Evolutionary conservation across 1,284 basidiomycete species (phyloP).

Genomic region (Cryptococcus jaspeensis): DNA sequence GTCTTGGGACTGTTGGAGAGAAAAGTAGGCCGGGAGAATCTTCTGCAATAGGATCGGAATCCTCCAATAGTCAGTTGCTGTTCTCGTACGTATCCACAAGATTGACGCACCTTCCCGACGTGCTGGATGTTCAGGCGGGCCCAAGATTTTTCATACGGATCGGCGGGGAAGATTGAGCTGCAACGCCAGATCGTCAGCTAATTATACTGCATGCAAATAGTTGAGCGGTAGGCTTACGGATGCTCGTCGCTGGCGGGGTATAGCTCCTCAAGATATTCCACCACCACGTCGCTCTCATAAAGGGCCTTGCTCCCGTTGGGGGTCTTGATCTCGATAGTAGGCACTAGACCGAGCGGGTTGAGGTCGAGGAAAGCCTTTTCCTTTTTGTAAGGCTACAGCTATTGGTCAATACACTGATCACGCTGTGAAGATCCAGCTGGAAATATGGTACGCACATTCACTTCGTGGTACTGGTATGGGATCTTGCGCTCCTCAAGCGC

Average conservation of each 20-base stretch:
- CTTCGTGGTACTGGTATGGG: constrained; percentile 23
- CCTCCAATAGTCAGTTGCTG: too few species aligned
- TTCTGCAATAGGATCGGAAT: constrained; percentile 20
- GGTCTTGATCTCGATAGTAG: constrained; percentile 17
- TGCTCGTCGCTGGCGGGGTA: constrained; percentile 20
- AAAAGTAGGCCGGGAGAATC: constrained; percentile 27
- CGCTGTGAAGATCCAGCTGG: background rate
- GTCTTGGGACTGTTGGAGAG: constrained; percentile 22
- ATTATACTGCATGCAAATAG: background rate
- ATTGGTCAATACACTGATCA: background rate
- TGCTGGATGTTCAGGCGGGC: constrained; percentile 25
- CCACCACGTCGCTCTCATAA: constrained; percentile 23
- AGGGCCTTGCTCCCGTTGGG: constrained; percentile 12
- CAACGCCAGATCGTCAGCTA: background rate
- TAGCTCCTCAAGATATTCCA: constrained; percentile 24
- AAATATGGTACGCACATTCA: constrained; percentile 15
- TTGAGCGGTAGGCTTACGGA: constrained; percentile 17
- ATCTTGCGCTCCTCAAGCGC: constrained; percentile 26
- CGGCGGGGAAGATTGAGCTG: constrained; percentile 21
- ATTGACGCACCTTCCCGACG: constrained; percentile 21
- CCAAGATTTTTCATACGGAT: constrained; percentile 23
- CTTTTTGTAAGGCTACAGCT: constrained; percentile 25
- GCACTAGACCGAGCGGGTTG: constrained; percentile 24
- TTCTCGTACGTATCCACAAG: too few species aligned
- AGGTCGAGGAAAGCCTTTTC: constrained; percentile 20